Evolutionary conservation across 352 stramenopile species (phyloP).

Genomic region (Globisporangium irregulare): DNA sequence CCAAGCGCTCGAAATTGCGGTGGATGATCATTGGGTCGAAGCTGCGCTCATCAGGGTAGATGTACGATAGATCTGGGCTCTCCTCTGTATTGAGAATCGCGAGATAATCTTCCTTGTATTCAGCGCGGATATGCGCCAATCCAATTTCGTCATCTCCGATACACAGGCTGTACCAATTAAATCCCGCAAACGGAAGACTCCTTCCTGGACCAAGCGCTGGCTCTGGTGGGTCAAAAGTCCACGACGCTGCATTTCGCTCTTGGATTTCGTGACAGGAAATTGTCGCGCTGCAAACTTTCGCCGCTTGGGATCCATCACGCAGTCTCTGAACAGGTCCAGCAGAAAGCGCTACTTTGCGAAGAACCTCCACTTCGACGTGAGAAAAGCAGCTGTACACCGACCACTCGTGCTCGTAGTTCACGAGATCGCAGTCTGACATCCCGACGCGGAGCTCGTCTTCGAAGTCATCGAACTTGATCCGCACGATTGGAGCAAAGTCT

Average conservation of each 20-base stretch:
- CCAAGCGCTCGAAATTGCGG: conserved; percentile 36
- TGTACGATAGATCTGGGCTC: conserved; percentile 22
- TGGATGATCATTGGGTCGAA: conserved; percentile 35
- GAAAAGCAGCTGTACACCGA: conserved; percentile 29
- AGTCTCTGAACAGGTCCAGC: conserved; percentile 16
- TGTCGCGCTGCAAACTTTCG: conserved; percentile 12
- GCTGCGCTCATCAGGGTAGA: conserved; percentile 25
- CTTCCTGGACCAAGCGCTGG: conserved; percentile 22
- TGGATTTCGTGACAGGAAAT: conserved; percentile 30
- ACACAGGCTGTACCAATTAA: conserved; percentile 24
- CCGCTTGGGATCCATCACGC: conserved; percentile 8
- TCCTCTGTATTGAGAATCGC: conserved; percentile 20
- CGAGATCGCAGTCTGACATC: conserved; percentile 14
- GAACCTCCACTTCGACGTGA: conserved; percentile 25
- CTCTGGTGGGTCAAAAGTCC: conserved; percentile 22
- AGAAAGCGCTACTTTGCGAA: conserved; percentile 14
- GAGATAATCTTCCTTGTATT: conserved; percentile 28
- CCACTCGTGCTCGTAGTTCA: conserved; percentile 28
- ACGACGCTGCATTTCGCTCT: conserved; percentile 20
- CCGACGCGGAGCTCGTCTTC: conserved; percentile 24
- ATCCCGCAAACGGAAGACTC: conserved; percentile 15
- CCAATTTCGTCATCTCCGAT: conserved; percentile 31
- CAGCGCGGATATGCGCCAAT: conserved; percentile 21
- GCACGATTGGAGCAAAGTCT: conserved; percentile 27
- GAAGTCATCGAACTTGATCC: conserved; percentile 26